Evolutionary conservation across 192 early-diverging fungal species (phyloP), one percentile per base, ranked within the genome.

Genomic region (Lunasporangiospora selenospora): DNA sequence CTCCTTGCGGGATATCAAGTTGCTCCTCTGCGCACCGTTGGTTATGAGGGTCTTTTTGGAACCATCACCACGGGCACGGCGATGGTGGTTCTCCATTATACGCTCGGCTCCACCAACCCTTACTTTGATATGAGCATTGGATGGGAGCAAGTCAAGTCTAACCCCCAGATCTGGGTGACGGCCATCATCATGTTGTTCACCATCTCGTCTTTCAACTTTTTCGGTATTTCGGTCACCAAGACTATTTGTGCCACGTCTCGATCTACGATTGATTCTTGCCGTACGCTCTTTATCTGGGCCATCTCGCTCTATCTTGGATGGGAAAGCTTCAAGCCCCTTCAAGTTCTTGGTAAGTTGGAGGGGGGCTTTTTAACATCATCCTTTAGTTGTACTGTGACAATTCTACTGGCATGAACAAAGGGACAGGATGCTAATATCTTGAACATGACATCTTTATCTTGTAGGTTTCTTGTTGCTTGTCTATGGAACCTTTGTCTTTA

Each of bases 121-220:
- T 90, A 87, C 55, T 98, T 98, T 81, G 92, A 98, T 67, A 79
- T 97, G 6, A 65, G 79, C 12, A 81, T 73, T 10, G 94, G 92
- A 45, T 93, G 77, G 61, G 73, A 85, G 27, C 88, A 96, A 70
- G 84, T 94, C 47, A 63, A 83, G 42, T 69, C 75, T 42, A 78
- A 85, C 49, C 80, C 84, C 7, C 67, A 76, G 11, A 82, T 92
- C 18, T 92, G 90, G 90, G 69, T 83, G 41, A 81, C 88, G 15
- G 85, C 83, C 30, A 86, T 98, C 39, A 88, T 88, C 27, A 93
- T 95, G 67, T 88, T 90, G 75, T 87, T 93, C 55, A 93, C 90
- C 2, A 98, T 98, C 65, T 92, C 93, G n/a, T 89, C 91, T 40
- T 97, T 97, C 85, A 97, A 99, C 79, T 97, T 90, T 82, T 96